These are phyloP conservation scores for Suhomyces kunorum DNA, from an alignment of 1,139 yeast species.

Conservation along the genomic window DNA sequence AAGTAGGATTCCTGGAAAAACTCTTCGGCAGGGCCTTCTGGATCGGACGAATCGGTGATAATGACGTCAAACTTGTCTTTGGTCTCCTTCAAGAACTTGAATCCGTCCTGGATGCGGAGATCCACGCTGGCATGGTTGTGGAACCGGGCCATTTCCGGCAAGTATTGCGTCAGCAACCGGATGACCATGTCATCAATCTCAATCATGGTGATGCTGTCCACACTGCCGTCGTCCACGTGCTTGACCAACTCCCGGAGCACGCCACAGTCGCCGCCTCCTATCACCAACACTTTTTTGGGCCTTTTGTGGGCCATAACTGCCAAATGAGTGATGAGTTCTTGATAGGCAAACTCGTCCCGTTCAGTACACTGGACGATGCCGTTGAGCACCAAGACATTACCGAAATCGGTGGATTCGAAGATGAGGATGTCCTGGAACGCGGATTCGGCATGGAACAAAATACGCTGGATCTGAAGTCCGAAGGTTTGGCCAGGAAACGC, in stretches of 20 bases:
- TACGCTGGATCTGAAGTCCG: slow-evolving; percentile 35
- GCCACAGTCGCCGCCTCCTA: slow-evolving; percentile 96
- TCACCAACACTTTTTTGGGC: slow-evolving; percentile 76
- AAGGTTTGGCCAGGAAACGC: slow-evolving; percentile 50
- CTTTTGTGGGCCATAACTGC: slow-evolving; percentile 74
- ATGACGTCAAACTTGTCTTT: slow-evolving; percentile 70
- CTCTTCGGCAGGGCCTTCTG: slow-evolving; percentile 97
- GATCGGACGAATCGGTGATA: slow-evolving; percentile 94
- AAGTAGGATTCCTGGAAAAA: slow-evolving; percentile 86
- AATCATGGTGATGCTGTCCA: slow-evolving; percentile 74
- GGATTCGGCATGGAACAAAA: slow-evolving; percentile 40
- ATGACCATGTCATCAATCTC: slow-evolving; percentile 92
- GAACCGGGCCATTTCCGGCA: slow-evolving; percentile 79
- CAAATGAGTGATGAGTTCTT: slow-evolving; percentile 82
- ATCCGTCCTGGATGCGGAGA: slow-evolving; percentile 84
- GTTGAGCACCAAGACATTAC: slow-evolving; percentile 81
- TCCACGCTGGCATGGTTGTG: slow-evolving; percentile 71
- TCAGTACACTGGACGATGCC: slow-evolving; percentile 89
- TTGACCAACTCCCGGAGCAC: slow-evolving; percentile 83
- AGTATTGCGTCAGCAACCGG: slow-evolving; percentile 66
- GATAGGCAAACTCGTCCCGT: slow-evolving; percentile 87
- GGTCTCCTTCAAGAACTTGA: slow-evolving; percentile 62
- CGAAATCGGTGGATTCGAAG: slow-evolving; percentile 72
- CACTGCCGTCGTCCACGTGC: slow-evolving; percentile 54
- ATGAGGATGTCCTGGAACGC: slow-evolving; percentile 54